Conservation (phyloP, 352 stramenopile genomes). For the Pythium chondricola region DNA sequence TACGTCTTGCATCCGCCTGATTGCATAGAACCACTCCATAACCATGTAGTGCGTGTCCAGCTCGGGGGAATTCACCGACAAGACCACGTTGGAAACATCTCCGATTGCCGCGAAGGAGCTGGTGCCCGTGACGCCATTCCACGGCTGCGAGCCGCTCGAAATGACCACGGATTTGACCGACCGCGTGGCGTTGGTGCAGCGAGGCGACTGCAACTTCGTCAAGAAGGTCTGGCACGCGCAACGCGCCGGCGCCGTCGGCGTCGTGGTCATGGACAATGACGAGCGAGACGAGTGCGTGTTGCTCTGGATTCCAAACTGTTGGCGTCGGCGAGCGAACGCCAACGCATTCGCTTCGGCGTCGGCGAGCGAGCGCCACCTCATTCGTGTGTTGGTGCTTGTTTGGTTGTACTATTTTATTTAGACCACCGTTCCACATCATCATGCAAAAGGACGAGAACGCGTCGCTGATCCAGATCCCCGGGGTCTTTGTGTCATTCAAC, state of each 20-base stretch:
- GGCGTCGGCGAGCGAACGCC: no score
- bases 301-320: no score
- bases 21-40: not conserved
- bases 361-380: not conserved
- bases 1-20: conserved; percentile 26
- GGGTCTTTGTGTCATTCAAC: conserved; percentile 63
- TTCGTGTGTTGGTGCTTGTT: not conserved
- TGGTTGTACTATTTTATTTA: no score
- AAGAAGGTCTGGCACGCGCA: conserved; percentile 51
- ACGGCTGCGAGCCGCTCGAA: conserved; percentile 46
- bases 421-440: conserved; percentile 73
- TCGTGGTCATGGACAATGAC: conserved; percentile 67
- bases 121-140: conserved; percentile 47
- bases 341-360: no score
- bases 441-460: conserved; percentile 82
- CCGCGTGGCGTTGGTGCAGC: conserved; percentile 72
- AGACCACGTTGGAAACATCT: conserved; percentile 30
- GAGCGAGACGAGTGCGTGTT: conserved; percentile 43
- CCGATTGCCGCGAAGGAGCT: conserved; percentile 29
- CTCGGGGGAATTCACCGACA: conserved; percentile 71
- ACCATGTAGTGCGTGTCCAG: conserved; percentile 13
- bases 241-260: conserved; percentile 50
- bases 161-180: conserved; percentile 32
- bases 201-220: conserved; percentile 62
- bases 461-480: conserved; percentile 52